phyloP scores from a whole-genome alignment of 768 basidiomycete species.

The Nevesoporus exiguus region DNA sequence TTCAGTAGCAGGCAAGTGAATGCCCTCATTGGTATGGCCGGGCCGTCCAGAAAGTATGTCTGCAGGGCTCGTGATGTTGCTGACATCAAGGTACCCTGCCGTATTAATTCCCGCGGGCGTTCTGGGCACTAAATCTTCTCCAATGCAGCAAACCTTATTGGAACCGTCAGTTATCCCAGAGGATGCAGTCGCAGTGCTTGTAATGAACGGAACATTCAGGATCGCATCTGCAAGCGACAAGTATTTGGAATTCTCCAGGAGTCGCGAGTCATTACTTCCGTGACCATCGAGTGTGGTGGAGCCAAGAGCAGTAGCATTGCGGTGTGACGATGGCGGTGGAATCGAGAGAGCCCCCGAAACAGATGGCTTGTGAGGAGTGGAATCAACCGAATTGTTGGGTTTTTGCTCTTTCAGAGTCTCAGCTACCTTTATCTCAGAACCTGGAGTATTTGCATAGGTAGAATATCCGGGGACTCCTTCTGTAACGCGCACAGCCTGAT shows the following conservation, averaged over 20 bases:
- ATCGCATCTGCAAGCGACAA: neutral
- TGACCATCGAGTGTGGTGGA: constrained; percentile 13
- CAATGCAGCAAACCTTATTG: neutral
- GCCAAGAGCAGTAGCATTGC: neutral
- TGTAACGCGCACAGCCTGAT: constrained; percentile 2
- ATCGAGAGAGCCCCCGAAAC: neutral
- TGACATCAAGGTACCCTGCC: neutral
- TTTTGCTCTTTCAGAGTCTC: neutral
- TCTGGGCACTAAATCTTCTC: neutral
- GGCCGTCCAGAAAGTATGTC: constrained; percentile 1
- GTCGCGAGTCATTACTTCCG: neutral
- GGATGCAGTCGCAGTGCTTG: neutral
- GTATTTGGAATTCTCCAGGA: neutral
- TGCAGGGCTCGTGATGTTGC: constrained; percentile 23
- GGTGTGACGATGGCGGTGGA: neutral
- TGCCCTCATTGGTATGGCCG: neutral
- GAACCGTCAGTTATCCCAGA: neutral
- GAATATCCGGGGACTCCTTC: neutral
- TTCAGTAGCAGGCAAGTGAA: neutral
- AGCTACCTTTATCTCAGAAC: neutral
- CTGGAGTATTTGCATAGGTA: neutral
- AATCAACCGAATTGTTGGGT: neutral
- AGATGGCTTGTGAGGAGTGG: neutral
- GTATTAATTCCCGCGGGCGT: constrained; percentile 10
- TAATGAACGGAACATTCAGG: neutral